A percentile compares a stretch with the other conserved stretches of the same genome.
These are phyloP conservation scores for Nigrograna mackinnonii DNA, from an alignment of 2,329 filamentous ascomycete genomes.

Conservation along the genomic window DNA sequence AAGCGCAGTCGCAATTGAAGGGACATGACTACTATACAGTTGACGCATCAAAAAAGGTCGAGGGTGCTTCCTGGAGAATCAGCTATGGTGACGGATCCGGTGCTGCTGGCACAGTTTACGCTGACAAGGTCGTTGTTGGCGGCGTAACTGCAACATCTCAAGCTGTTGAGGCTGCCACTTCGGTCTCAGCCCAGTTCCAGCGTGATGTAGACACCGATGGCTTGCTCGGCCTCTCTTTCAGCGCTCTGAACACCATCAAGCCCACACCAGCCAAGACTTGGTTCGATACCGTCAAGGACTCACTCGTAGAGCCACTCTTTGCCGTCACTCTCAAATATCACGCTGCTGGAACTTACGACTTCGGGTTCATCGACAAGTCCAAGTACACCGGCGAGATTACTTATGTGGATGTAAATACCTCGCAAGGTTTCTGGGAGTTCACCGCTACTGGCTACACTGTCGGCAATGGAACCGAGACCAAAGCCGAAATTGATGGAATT, in stretches of 20 bases:
- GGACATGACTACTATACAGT: slow-evolving; percentile 65
- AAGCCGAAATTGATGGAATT: slow-evolving; percentile 56
- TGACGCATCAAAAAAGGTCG: slow-evolving; percentile 47
- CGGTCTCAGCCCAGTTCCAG: slow-evolving; percentile 59
- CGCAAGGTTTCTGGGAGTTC: slow-evolving; percentile 68
- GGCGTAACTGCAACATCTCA: slow-evolving; percentile 62
- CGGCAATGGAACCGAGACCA: slow-evolving; percentile 47
- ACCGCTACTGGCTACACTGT: slow-evolving; percentile 59
- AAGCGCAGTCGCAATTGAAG: slow-evolving; percentile 51
- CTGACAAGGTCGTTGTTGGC: slow-evolving; percentile 66
- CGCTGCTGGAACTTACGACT: slow-evolving; percentile 55
- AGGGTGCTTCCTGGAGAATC: slow-evolving; percentile 61
- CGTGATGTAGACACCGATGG: slow-evolving; percentile 60
- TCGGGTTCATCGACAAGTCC: slow-evolving; percentile 60
- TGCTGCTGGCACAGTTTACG: slow-evolving; percentile 67
- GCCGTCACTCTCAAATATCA: slow-evolving; percentile 61
- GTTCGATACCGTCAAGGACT: slow-evolving; percentile 61
- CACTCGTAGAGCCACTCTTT: slow-evolving; percentile 59
- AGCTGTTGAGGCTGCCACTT: slow-evolving; percentile 67
- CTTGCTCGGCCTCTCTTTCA: slow-evolving; percentile 64
- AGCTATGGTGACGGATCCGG: slow-evolving; percentile 67
- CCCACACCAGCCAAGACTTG: slow-evolving; percentile 59
- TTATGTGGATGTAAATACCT: slow-evolving; percentile 59
- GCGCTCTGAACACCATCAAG: slow-evolving; percentile 60
- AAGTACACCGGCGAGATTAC: slow-evolving; percentile 63